These are phyloP conservation scores for Acacia melanoxylon DNA, from an alignment of 306 rosid genomes.

Conservation along the genomic window DNA sequence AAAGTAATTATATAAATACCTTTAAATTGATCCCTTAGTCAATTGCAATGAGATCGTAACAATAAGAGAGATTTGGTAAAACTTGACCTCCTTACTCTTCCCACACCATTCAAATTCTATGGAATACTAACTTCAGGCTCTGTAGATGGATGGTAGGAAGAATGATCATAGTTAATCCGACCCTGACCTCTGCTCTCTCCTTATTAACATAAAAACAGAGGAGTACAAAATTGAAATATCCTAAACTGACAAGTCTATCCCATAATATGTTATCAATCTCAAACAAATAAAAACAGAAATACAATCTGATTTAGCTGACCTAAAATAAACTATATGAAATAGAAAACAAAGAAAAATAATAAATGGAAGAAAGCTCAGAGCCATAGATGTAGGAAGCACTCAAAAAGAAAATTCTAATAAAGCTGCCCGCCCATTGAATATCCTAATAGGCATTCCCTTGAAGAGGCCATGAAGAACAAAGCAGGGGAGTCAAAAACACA, in stretches of 20 bases:
- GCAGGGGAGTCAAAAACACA: not conserved
- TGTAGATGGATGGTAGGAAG: not conserved
- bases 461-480: not conserved
- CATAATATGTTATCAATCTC: not conserved
- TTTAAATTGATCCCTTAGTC: not conserved
- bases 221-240: not conserved
- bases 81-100: not conserved
- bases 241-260: not conserved
- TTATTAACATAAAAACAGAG: not conserved
- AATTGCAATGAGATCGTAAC: not conserved
- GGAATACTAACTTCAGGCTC: not conserved
- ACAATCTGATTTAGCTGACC: not conserved
- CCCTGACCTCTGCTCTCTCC: not conserved
- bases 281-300: not conserved
- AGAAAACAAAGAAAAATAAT: not conserved
- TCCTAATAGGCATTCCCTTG: constrained; percentile 7
- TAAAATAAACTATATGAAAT: not conserved
- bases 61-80: not conserved
- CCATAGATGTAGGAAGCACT: not conserved
- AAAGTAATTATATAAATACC: not conserved
- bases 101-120: not conserved
- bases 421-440: not conserved
- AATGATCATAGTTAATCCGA: not conserved
- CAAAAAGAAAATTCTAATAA: not conserved
- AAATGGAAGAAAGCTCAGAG: not conserved